Evolutionary conservation across 768 basidiomycete species (phyloP), one percentile per base, ranked within the genome.

Genomic region (Clavaria fumosa): DNA sequence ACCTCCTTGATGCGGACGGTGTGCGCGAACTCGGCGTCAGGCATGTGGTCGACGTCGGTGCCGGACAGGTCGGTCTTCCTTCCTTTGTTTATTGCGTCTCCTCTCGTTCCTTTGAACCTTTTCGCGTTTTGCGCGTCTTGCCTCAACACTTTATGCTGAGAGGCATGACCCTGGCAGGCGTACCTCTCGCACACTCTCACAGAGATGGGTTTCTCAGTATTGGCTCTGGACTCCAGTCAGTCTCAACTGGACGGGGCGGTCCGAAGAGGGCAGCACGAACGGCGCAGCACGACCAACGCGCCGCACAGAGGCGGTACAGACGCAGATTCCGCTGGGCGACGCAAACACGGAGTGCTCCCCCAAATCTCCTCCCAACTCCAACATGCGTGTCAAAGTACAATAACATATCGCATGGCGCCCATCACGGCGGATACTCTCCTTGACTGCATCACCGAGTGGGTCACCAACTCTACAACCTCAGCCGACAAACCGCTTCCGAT

Each of bases 41-140:
- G 9, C 67, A 71, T 43, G 68, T 70, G 20, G 78, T 83, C 23
- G 81, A 84, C 43, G 62, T 82, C 30, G 81, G 81, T 14, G 75
- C 81, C 5, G 81, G 81, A 11, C 78, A 80, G 52, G 75, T 75
- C 39, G 48, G 54, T 45, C 27, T 34, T 23, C 41, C 14, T 36
- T 26, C 19, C 37, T 35, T 18, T 14, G 9, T 28, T 17, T 32
- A 15, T 22, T 41, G 15, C n/a, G n/a, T n/a, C n/a, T n/a, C n/a
- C n/a, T n/a, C n/a, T n/a, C n/a, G n/a, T n/a, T n/a, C n/a, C n/a
- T n/a, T n/a, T n/a, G n/a, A n/a, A n/a, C n/a, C n/a, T n/a, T n/a
- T n/a, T n/a, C n/a, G n/a, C n/a, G n/a, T n/a, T n/a, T n/a, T n/a
- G n/a, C n/a, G n/a, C n/a, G n/a, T n/a, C n/a, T n/a, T n/a, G n/a